phyloP scores from a whole-genome alignment of 179 eudicot genomes.

The Nepenthes alata region DNA sequence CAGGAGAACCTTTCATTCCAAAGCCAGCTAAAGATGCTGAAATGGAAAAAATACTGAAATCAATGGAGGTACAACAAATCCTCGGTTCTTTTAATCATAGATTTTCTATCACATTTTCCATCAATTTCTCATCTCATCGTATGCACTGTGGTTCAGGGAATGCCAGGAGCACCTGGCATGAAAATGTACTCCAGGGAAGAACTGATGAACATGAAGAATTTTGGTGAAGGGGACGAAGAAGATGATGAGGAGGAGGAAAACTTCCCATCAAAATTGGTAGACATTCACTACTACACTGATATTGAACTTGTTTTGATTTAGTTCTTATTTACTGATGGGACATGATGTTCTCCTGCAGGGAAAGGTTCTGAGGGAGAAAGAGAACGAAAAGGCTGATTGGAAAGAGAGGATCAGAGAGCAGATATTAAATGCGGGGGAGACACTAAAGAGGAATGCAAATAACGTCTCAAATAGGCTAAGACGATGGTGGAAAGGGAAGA shows the following conservation, averaged over 20 bases:
- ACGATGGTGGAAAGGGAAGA: conserved; percentile 58
- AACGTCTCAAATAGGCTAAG: conserved; percentile 28
- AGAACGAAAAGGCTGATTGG: conserved; percentile 44
- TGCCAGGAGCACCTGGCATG: conserved; percentile 98
- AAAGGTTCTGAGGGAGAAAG: conserved; percentile 47
- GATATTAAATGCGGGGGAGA: conserved; percentile 30
- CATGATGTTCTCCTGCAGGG: conserved; percentile 27
- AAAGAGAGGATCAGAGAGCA: conserved; percentile 43
- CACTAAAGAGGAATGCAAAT: conserved; percentile 35
- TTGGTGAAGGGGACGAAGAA: conserved; percentile 57
- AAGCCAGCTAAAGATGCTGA: conserved; percentile 86
- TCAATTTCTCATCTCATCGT: background rate
- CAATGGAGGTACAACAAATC: conserved; percentile 60
- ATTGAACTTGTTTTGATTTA: background rate
- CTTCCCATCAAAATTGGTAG: conserved; percentile 68
- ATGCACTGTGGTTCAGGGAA: conserved; percentile 37
- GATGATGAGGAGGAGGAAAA: conserved; percentile 54
- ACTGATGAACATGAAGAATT: conserved; percentile 53
- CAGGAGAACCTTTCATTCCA: conserved; percentile 72
- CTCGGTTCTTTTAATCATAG: background rate
- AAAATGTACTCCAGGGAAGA: conserved; percentile 94
- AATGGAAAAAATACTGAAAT: conserved; percentile 80
- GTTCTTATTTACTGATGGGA: conserved; percentile 6
- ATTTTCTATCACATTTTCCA: background rate
- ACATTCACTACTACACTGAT: background rate